These are phyloP conservation scores for Mycena crocata DNA, from an alignment of 768 basidiomycete species.

Conservation along the genomic window DNA sequence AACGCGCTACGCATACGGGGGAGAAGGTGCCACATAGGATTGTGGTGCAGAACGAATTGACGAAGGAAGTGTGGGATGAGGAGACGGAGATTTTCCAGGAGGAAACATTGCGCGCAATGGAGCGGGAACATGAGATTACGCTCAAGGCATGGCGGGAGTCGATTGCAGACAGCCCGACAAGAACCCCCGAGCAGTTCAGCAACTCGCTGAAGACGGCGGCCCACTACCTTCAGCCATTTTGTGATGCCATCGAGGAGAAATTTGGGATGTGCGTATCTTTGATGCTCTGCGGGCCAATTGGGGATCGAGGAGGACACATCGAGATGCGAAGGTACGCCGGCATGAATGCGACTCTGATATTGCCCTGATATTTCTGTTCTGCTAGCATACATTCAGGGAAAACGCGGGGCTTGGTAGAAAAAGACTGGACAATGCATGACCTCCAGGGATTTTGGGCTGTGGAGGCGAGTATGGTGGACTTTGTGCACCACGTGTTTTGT, in stretches of 20 bases:
- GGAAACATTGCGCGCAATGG: neutral
- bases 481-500: slow-evolving; percentile 5
- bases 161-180: neutral
- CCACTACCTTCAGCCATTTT: slow-evolving; percentile 3
- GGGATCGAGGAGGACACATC: neutral
- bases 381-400: neutral
- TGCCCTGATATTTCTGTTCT: neutral
- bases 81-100: neutral
- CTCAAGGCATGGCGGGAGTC: slow-evolving; percentile 4
- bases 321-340: slow-evolving; percentile 7
- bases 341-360: neutral
- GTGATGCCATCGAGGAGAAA: neutral
- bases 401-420: neutral
- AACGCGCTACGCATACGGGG: neutral
- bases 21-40: neutral
- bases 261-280: neutral
- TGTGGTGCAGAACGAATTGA: neutral
- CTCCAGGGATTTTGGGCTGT: neutral
- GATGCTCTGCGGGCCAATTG: neutral
- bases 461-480: slow-evolving; percentile 6
- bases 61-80: slow-evolving; percentile 6
- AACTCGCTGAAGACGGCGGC: slow-evolving; percentile 6
- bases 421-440: slow-evolving; percentile 1
- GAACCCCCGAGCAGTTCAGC: neutral
- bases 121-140: neutral